These are phyloP conservation scores for Amanita thiersii DNA, from an alignment of 768 basidiomycete genomes.

Conservation along the genomic window DNA sequence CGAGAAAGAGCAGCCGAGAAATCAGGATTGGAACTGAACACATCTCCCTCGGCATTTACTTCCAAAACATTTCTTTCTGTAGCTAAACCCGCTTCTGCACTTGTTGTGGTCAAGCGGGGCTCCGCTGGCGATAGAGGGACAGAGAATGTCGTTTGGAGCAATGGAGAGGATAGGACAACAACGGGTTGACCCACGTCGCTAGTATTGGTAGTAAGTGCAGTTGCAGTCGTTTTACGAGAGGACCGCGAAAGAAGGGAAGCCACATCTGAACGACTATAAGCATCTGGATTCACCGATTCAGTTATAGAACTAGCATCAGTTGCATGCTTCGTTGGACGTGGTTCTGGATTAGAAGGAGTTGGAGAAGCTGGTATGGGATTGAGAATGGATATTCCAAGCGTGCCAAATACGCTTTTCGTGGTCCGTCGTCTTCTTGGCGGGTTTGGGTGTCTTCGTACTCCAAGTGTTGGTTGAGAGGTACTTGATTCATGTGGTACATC, in stretches of 20 bases:
- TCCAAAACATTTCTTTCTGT: not conserved
- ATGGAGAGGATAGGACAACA: not conserved
- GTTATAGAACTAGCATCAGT: slow-evolving; percentile 4
- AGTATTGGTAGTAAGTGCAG: slow-evolving; percentile 9
- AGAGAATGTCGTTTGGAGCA: slow-evolving; percentile 4
- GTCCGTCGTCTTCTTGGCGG: slow-evolving; percentile 26
- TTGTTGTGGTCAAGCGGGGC: slow-evolving; percentile 1
- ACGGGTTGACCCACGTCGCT: not conserved
- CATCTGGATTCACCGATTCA: not conserved
- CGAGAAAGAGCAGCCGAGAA: not conserved
- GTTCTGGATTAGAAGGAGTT: slow-evolving; percentile 16
- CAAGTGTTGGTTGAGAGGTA: not conserved
- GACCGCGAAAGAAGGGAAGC: not conserved
- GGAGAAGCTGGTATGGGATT: slow-evolving; percentile 33
- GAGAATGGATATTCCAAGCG: slow-evolving; percentile 60
- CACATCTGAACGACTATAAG: not conserved
- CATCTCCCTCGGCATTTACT: not conserved
- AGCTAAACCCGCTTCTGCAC: not conserved
- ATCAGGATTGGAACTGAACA: not conserved
- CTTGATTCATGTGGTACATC: not conserved
- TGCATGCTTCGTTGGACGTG: slow-evolving; percentile 11
- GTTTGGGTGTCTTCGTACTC: slow-evolving; percentile 11
- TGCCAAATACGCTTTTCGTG: slow-evolving; percentile 62
- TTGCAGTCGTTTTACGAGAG: slow-evolving; percentile 11
- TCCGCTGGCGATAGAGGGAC: not conserved